These are phyloP conservation scores for Cadophora sp. DNA, from an alignment of 2,329 filamentous ascomycete species.

Conservation along the genomic window DNA sequence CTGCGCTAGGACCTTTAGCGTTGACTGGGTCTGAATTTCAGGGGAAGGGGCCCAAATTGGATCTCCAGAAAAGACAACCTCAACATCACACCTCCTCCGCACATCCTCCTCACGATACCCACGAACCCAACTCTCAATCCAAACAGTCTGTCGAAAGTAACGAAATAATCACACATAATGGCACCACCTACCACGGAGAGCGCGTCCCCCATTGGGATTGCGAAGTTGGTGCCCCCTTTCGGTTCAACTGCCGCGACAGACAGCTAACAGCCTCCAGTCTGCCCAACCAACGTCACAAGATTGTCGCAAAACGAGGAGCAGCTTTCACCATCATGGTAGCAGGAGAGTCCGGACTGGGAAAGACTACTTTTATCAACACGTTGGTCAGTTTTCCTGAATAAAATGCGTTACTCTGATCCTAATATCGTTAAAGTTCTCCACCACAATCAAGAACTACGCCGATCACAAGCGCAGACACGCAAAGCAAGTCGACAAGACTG, in stretches of 20 bases:
- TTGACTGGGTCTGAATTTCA: slow-evolving; percentile 25
- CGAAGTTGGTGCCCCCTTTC: slow-evolving; percentile 53
- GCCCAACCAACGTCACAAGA: slow-evolving; percentile 76
- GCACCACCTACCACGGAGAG: slow-evolving; percentile 64
- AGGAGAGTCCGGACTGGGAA: slow-evolving; percentile 97
- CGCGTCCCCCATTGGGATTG: slow-evolving; percentile 75
- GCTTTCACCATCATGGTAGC: slow-evolving; percentile 99
- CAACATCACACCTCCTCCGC: background rate
- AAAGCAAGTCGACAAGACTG: slow-evolving; percentile 99
- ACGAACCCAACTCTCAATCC: background rate
- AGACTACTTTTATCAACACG: slow-evolving; percentile 99
- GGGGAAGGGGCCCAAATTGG: slow-evolving; percentile 26
- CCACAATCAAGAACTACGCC: slow-evolving; percentile 99
- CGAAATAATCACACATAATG: slow-evolving; percentile 50
- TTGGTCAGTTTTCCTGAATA: slow-evolving; percentile 52
- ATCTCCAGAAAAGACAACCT: slow-evolving; percentile 17
- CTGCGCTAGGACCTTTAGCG: slow-evolving; percentile 5
- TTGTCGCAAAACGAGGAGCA: slow-evolving; percentile 84
- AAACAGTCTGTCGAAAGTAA: background rate
- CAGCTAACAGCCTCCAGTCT: slow-evolving; percentile 17
- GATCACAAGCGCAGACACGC: slow-evolving; percentile 99
- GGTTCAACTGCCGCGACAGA: slow-evolving; percentile 46
- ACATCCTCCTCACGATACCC: slow-evolving; percentile 9
- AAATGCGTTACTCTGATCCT: background rate
- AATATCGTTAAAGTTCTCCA: slow-evolving; percentile 71